phyloP scores from a whole-genome alignment of 2,329 filamentous ascomycete species.

The Furcasterigmium furcatum region DNA sequence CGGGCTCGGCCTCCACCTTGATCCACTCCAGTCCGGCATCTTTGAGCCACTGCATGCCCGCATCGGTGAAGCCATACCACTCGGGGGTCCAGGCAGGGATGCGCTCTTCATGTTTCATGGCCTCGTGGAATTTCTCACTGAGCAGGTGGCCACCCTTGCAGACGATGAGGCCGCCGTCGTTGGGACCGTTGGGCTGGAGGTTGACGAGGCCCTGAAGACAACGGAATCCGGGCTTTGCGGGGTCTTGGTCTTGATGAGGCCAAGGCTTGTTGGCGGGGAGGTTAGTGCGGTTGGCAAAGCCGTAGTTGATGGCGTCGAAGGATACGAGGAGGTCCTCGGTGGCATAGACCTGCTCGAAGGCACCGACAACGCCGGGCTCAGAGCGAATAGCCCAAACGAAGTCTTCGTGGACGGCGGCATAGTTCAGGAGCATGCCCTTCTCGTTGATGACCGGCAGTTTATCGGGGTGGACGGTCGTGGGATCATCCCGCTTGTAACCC shows the following conservation, averaged over 20 bases:
- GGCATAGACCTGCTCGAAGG: slow-evolving; percentile 42
- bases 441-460: slow-evolving; percentile 40
- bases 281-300: slow-evolving; percentile 35
- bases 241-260: slow-evolving; percentile 44
- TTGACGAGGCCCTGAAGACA: slow-evolving; percentile 51
- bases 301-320: slow-evolving; percentile 43
- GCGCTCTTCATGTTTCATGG: slow-evolving; percentile 25
- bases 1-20: slow-evolving; percentile 37
- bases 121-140: slow-evolving; percentile 30
- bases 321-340: slow-evolving; percentile 44
- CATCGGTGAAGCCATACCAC: slow-evolving; percentile 29
- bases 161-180: slow-evolving; percentile 29
- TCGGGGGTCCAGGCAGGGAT: slow-evolving; percentile 30
- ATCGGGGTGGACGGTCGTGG: slow-evolving; percentile 28
- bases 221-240: slow-evolving; percentile 39
- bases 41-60: slow-evolving; percentile 30
- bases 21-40: slow-evolving; percentile 25
- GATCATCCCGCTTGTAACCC: slow-evolving; percentile 20
- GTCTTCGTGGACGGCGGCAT: slow-evolving; percentile 43
- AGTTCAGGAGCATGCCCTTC: slow-evolving; percentile 44
- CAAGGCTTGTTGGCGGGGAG: slow-evolving; percentile 34
- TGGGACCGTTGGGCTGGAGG: slow-evolving; percentile 26
- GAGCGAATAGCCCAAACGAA: slow-evolving; percentile 46
- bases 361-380: slow-evolving; percentile 40
- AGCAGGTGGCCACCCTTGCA: slow-evolving; percentile 21